phyloP scores from a whole-genome alignment of 2,329 filamentous ascomycete genomes.

The Thermochaetoides dissita region DNA sequence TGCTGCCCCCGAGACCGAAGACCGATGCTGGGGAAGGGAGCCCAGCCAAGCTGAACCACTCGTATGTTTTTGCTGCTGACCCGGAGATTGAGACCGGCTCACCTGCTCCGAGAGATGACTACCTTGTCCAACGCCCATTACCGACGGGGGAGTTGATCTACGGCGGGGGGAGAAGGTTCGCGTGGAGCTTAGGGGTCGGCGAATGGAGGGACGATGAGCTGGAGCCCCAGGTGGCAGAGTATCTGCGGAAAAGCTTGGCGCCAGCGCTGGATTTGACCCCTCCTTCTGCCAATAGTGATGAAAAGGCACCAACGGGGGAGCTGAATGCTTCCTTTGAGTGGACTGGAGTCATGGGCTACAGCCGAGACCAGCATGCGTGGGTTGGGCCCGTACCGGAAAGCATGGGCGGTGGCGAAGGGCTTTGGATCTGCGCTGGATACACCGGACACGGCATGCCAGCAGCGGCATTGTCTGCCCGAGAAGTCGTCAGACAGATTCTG shows the following conservation, averaged over 20 bases:
- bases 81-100: constrained; percentile 11
- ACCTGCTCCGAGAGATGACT: constrained; percentile 46
- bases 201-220: constrained; percentile 23
- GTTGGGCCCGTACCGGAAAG: constrained; percentile 49
- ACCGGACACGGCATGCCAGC: constrained; percentile 69
- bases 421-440: constrained; percentile 54
- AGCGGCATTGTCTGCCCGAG: constrained; percentile 51
- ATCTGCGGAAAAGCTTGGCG: constrained; percentile 35
- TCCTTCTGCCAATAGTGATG: not conserved
- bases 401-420: constrained; percentile 35
- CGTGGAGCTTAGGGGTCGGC: constrained; percentile 29
- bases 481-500: constrained; percentile 41
- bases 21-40: not conserved
- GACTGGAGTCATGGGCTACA: constrained; percentile 72
- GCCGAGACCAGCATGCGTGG: constrained; percentile 53
- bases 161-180: constrained; percentile 53
- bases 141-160: constrained; percentile 49
- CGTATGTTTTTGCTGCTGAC: constrained; percentile 48
- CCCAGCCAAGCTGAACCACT: constrained; percentile 31
- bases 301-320: constrained; percentile 16
- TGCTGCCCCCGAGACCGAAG: constrained; percentile 36
- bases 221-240: constrained; percentile 33
- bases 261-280: constrained; percentile 27
- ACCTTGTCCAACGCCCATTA: constrained; percentile 56
- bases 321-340: constrained; percentile 49